Percentiles rank a stretch among this genome's conserved stretches.
phyloP scores from a whole-genome alignment of 2,329 filamentous ascomycete species.

The Zasmidium angulare region DNA sequence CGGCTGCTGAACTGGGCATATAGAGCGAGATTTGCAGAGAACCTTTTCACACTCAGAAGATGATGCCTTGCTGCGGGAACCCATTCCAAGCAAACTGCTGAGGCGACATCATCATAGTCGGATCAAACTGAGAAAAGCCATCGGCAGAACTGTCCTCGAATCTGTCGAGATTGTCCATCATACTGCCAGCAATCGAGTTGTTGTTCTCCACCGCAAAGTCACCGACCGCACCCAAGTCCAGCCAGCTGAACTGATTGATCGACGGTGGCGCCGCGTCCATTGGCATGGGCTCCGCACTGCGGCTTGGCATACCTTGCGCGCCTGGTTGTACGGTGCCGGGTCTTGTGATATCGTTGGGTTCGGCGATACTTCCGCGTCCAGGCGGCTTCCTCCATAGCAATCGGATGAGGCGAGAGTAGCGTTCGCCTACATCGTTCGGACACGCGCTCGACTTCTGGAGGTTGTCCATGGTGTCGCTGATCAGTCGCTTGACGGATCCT shows the following conservation, averaged over 20 bases:
- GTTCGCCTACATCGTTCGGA: slow-evolving; percentile 59
- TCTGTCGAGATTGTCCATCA: slow-evolving; percentile 30
- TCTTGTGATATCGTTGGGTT: slow-evolving; percentile 23
- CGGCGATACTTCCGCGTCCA: slow-evolving; percentile 25
- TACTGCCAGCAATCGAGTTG: slow-evolving; percentile 27
- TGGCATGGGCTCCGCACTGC: slow-evolving; percentile 11
- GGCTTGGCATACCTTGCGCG: slow-evolving; percentile 9
- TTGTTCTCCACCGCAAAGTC: slow-evolving; percentile 49
- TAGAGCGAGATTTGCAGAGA: too few species aligned
- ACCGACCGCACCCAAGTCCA: slow-evolving; percentile 60
- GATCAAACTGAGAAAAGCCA: slow-evolving; percentile 31
- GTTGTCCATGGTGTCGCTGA: slow-evolving; percentile 59
- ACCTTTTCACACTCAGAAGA: too few species aligned
- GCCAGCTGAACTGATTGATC: slow-evolving; percentile 61
- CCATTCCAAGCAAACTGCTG: slow-evolving; percentile 28
- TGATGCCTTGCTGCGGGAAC: slow-evolving; percentile 26
- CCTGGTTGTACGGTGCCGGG: slow-evolving; percentile 16
- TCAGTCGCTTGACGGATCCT: slow-evolving; percentile 57
- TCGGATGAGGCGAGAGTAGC: slow-evolving; percentile 61
- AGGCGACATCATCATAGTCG: slow-evolving; percentile 27
- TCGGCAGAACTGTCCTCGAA: slow-evolving; percentile 31
- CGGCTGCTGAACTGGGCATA: not conserved
- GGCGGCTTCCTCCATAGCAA: slow-evolving; percentile 56
- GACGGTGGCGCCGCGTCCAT: slow-evolving; percentile 30
- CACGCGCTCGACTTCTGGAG: slow-evolving; percentile 59